phyloP scores from a whole-genome alignment of 352 stramenopile genomes.

The Pythium plurisporium region DNA sequence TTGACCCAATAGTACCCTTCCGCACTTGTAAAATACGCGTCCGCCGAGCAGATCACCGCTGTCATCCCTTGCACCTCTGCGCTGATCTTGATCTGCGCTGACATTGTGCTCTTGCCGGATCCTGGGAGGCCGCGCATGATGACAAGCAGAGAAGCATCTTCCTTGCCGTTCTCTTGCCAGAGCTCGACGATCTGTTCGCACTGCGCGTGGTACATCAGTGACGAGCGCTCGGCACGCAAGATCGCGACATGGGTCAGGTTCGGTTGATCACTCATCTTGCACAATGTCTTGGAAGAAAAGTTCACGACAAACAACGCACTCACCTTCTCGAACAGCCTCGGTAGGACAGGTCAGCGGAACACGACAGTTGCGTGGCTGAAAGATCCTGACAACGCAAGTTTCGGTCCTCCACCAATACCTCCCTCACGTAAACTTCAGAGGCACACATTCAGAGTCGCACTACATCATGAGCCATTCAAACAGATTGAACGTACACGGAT shows the following conservation, averaged over 20 bases:
- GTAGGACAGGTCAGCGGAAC: too few relatives aligned
- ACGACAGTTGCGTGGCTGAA: not conserved
- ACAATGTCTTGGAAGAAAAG: too few relatives aligned
- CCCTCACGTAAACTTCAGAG: too few relatives aligned
- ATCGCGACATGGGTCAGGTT: too few relatives aligned
- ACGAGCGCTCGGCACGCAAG: too few relatives aligned
- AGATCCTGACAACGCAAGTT: not conserved
- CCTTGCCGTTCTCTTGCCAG: not conserved
- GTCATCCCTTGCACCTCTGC: not conserved
- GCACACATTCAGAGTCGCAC: too few relatives aligned
- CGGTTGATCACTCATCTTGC: not conserved
- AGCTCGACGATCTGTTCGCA: not conserved
- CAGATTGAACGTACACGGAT: too few relatives aligned
- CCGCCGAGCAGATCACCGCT: not conserved
- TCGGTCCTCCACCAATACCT: too few relatives aligned
- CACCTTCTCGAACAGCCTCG: not conserved
- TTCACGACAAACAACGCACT: not conserved
- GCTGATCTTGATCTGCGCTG: not conserved
- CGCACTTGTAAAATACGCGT: not conserved
- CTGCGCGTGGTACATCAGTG: too few relatives aligned
- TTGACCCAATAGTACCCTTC: not conserved
- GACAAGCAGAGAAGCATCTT: not conserved
- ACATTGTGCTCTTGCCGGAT: slow-evolving; percentile 2
- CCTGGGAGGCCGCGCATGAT: not conserved
- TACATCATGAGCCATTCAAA: too few relatives aligned